A percentile compares a stretch with the other conserved stretches of the same genome.
Conservation (phyloP, 805 yeast genomes). For the Ogataea corticis region DNA sequence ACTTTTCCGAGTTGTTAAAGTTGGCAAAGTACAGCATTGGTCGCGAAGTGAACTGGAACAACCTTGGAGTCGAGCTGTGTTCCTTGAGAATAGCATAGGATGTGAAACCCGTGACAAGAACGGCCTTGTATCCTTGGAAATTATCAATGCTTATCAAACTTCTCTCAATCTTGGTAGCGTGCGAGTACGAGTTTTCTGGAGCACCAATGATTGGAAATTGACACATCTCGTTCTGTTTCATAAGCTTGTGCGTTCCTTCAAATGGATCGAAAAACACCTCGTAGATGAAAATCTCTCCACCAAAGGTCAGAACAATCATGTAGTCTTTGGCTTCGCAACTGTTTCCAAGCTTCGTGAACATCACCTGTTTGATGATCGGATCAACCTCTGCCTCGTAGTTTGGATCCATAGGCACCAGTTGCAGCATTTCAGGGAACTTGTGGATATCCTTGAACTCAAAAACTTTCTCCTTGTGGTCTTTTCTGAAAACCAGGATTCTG, state of each 20-base stretch:
- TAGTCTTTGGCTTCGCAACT: conserved; percentile 53
- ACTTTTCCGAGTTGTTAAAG: conserved; percentile 38
- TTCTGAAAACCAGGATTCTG: conserved; percentile 62
- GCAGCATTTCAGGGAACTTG: conserved; percentile 44
- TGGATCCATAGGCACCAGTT: conserved; percentile 49
- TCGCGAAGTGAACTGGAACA: conserved; percentile 64
- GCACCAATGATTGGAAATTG: conserved; percentile 66
- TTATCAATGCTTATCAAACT: conserved; percentile 59
- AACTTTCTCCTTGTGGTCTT: conserved; percentile 53
- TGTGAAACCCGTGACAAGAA: conserved; percentile 72
- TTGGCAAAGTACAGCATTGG: conserved; percentile 68
- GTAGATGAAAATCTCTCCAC: conserved; percentile 77
- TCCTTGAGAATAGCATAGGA: conserved; percentile 71
- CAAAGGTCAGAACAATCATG: conserved; percentile 70
- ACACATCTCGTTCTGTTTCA: conserved; percentile 45
- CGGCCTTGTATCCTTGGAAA: conserved; percentile 56
- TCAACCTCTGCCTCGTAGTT: conserved; percentile 57
- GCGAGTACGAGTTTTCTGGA: conserved; percentile 72
- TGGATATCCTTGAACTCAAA: conserved; percentile 52
- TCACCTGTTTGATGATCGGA: conserved; percentile 70
- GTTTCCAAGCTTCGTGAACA: conserved; percentile 67
- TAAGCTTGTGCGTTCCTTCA: conserved; percentile 40
- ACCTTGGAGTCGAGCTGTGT: conserved; percentile 59
- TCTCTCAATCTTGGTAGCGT: conserved; percentile 70
- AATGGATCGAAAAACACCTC: conserved; percentile 47